Conservation (phyloP, 495 filamentous ascomycete genomes). For the Aspergillus bridgeri region DNA sequence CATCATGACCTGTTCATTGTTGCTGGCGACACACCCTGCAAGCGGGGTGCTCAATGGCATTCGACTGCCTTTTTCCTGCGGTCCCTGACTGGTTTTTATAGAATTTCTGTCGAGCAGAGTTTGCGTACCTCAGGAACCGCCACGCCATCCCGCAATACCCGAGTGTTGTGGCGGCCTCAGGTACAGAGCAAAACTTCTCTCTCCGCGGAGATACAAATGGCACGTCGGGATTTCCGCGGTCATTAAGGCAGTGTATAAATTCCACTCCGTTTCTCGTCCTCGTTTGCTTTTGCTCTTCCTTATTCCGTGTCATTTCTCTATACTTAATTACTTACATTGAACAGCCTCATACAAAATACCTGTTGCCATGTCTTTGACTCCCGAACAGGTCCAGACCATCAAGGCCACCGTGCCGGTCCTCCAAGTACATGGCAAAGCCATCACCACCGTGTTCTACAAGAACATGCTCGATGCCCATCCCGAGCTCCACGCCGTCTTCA, state of each 20-base stretch:
- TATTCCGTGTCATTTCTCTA: neutral
- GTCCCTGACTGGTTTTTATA: neutral
- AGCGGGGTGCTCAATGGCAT: neutral
- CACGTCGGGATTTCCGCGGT: neutral
- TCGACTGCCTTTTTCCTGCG: neutral
- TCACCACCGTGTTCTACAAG: slow-evolving; percentile 66
- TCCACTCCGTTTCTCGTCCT: neutral
- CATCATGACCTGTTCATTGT: neutral
- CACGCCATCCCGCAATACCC: neutral
- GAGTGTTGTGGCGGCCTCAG: neutral
- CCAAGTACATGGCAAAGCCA: slow-evolving; percentile 59
- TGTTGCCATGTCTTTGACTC: slow-evolving; percentile 20
- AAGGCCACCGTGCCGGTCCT: slow-evolving; percentile 52
- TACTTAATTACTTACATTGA: too few species aligned
- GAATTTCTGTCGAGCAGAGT: neutral
- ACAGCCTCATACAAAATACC: too few species aligned
- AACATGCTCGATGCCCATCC: slow-evolving; percentile 62
- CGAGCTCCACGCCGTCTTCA: slow-evolving; percentile 63
- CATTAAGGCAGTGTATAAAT: neutral
- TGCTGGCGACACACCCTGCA: neutral
- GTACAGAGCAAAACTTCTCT: neutral
- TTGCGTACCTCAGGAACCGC: neutral
- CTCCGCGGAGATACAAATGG: neutral
- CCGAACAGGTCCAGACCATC: slow-evolving; percentile 37
- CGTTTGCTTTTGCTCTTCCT: neutral